These are phyloP conservation scores for Metschnikowia peoriensis DNA, from an alignment of 805 yeast genomes.

Conservation along the genomic window DNA sequence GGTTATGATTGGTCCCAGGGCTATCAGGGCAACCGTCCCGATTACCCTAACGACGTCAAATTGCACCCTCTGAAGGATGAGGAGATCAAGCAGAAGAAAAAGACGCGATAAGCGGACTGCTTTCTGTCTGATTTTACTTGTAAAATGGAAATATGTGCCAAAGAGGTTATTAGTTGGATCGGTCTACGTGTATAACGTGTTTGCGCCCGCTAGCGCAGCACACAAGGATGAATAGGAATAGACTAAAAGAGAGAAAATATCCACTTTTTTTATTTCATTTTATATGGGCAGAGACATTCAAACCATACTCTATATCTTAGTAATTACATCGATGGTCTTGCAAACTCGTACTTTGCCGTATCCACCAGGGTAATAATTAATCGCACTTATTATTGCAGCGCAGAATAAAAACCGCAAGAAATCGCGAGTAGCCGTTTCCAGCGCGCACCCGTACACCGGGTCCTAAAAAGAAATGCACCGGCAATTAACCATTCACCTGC, in stretches of 20 bases:
- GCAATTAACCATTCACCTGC: conserved; percentile 3
- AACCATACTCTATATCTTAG: not conserved
- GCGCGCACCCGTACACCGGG: conserved; percentile 9
- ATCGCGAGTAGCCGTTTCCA: not conserved
- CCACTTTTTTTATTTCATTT: no score
- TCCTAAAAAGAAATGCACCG: not conserved
- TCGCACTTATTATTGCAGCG: not conserved
- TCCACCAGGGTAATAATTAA: not conserved
- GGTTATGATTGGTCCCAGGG: conserved; percentile 97
- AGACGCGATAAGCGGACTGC: conserved; percentile 7
- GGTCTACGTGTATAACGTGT: no score
- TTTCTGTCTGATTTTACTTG: no score
- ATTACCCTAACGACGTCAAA: conserved; percentile 71
- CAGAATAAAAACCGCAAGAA: not conserved
- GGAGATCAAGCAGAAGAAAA: conserved; percentile 67
- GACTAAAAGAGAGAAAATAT: no score
- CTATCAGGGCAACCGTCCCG: conserved; percentile 71
- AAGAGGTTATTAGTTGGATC: no score
- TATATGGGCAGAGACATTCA: no score
- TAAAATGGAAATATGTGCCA: no score
- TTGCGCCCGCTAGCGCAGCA: no score
- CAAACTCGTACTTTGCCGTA: not conserved
- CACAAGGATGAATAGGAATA: not conserved
- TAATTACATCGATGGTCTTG: not conserved
- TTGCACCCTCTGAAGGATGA: conserved; percentile 83